Base-by-base conservation (phyloP, 208 protist genomes). In the Trichomonas vaginalis region DNA sequence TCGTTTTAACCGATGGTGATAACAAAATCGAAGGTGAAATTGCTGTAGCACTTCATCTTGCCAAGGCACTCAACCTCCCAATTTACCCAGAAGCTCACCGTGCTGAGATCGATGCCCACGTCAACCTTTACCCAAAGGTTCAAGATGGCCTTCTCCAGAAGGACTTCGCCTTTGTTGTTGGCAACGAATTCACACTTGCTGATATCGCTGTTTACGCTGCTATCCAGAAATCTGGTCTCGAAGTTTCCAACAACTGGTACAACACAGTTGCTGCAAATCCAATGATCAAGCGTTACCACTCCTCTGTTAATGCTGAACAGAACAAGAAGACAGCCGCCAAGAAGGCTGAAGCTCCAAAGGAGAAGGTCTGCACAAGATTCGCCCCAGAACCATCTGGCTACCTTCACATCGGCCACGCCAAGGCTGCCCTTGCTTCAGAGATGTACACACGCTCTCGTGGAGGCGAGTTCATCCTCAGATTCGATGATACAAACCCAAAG, bases 401-500 rank as follows among this genome's bases (percentile, higher is more conserved):
- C 32, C 51, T 95, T 47, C 90, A 95, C 37, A 95, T 95, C 17
- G 99, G 99, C 23, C 99, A 99, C 96, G 98, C 98, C 15, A 99
- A 99, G 97, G 99, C 99, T 48, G 98, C 98, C 15, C 96, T 99
- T 10, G 98, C 99, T 40, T 99, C 99, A 96, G 97, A 98, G 83
- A 98, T 99, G 97, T 99, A 99, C 48, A 98, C 98, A 8, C 86
- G 97, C 48, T 97, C 98, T 45, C 99, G 99, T 96, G 97, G 99
- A 48, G 99, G 99, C 79, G 99, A 98, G 96, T 97, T 99, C 97
- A 96, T 99, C 42, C 97, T 99, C 96, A 98, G 99, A 35, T 99
- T 99, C 96, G 99, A 99, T 97, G 99, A 99, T 97, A 99, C 99
- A 40, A 99, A 99, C 97, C 99, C 99, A 23, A 97, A 97, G 0